Base-by-base conservation (phyloP, 768 basidiomycete genomes). In the Auricularia heimuer region DNA sequence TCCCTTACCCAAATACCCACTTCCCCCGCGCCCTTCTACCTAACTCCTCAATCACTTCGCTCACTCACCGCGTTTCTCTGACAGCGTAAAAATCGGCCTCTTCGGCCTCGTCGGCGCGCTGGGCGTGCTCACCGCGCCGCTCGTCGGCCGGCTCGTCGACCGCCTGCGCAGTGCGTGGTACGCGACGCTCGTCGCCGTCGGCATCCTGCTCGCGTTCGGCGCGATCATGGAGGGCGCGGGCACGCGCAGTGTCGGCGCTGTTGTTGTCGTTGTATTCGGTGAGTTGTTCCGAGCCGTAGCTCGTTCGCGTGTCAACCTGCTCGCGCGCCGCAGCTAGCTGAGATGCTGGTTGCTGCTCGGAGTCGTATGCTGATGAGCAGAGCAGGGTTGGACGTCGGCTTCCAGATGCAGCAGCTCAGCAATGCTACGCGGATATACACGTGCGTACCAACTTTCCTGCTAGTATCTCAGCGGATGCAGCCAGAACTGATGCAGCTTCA, bases 51-150 rank as follows among this genome's bases (percentile, higher is more conserved):
- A 29, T 29, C 29, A 29, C 29, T 29, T 29, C 29, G 29, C 29
- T 29, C 29, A 29, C 29, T 29, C 29, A 29, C 29, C 29, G 29
- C 29, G 2, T 29, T 29, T 29, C 29, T 29, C 29, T 29, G 29
- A 29, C 83, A 80, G 79, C 4, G 82, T 77, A 47, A 80, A 79
- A 16, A 90, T 90, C 64, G 90, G 89, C 2, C 78, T 91, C 12
- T 90, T 91, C 70, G 89, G 87, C 3, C 75, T 92, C 14, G 77
- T 90, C 18, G 90, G 90, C 18, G 75, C 81, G 66, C 78, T 86
- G 16, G 92, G 77, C 29, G 70, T 73, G 10, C 56, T 71, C 39
- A 68, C 74, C 56, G 88, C 87, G 0, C 92, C 92, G 0, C 66
- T 91, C 21, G 80, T 84, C 36, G 93, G 92, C 0, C 82, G 80